Conservation (phyloP, 2,329 filamentous ascomycete genomes). For the Sclerotinia minor region DNA sequence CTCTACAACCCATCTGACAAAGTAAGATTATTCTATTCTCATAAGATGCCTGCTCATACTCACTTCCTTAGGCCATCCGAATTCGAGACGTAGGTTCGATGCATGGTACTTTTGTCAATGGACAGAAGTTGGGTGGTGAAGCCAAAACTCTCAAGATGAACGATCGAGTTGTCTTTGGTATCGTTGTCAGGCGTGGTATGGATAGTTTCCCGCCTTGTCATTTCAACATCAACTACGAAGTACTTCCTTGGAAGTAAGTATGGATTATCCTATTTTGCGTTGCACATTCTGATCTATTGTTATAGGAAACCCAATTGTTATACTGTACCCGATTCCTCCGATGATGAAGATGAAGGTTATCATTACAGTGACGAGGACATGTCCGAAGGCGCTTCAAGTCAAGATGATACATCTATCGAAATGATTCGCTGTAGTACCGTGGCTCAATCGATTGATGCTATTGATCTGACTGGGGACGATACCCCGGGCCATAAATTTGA, state of each 20-base stretch:
- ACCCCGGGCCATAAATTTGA: slow-evolving; percentile 25
- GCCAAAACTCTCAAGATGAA: slow-evolving; percentile 41
- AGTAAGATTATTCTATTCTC: slow-evolving; percentile 43
- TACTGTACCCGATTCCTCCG: slow-evolving; percentile 37
- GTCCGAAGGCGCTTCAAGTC: slow-evolving; percentile 33
- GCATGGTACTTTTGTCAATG: slow-evolving; percentile 61
- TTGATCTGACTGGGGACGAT: slow-evolving; percentile 41
- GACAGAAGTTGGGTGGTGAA: slow-evolving; percentile 43
- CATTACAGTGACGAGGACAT: slow-evolving; percentile 36
- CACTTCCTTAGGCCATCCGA: slow-evolving; percentile 44
- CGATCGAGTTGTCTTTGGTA: slow-evolving; percentile 49
- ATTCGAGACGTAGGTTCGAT: slow-evolving; percentile 59
- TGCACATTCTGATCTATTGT: background rate
- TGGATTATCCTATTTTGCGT: too few relatives aligned
- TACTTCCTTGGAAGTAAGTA: slow-evolving; percentile 38
- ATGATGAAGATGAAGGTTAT: slow-evolving; percentile 39
- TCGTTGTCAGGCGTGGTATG: slow-evolving; percentile 50
- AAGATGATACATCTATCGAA: slow-evolving; percentile 36
- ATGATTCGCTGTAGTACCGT: slow-evolving; percentile 28
- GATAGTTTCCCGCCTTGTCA: slow-evolving; percentile 44
- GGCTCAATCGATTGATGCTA: slow-evolving; percentile 30
- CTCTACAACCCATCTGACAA: slow-evolving; percentile 47
- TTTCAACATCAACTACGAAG: slow-evolving; percentile 36
- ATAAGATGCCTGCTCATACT: slow-evolving; percentile 27
- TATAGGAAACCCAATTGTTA: slow-evolving; percentile 37